phyloP scores from a whole-genome alignment of 2,329 filamentous ascomycete species.

The Fusarium equiseti region DNA sequence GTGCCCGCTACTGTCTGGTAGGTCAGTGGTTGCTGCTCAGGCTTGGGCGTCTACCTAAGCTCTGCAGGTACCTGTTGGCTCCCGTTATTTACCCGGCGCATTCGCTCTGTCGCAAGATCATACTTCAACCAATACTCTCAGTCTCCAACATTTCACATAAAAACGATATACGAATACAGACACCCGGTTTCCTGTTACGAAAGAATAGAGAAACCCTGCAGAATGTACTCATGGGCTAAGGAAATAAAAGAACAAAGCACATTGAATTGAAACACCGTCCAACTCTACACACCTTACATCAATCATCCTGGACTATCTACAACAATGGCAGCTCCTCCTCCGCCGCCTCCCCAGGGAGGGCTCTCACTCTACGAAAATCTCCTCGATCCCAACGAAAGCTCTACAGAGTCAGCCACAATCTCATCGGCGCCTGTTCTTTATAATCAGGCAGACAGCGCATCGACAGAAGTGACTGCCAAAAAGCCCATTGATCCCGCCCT shows the following conservation, averaged over 20 bases:
- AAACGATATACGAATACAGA: neutral
- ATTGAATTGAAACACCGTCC: neutral
- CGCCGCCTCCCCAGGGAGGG: slow-evolving; percentile 59
- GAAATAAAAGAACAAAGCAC: neutral
- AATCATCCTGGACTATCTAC: neutral
- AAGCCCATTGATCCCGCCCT: slow-evolving; percentile 73
- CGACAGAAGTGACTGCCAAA: slow-evolving; percentile 64
- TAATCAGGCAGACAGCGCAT: slow-evolving; percentile 63
- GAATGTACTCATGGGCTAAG: neutral
- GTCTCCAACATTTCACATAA: neutral
- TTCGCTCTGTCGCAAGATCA: slow-evolving; percentile 7
- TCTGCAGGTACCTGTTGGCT: neutral
- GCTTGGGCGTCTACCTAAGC: neutral
- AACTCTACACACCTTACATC: neutral
- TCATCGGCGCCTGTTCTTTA: slow-evolving; percentile 82
- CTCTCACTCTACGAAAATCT: slow-evolving; percentile 89
- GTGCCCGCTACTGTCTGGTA: slow-evolving; percentile 10
- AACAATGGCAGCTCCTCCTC: slow-evolving; percentile 49
- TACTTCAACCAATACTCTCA: neutral
- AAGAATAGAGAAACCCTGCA: neutral
- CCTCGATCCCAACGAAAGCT: slow-evolving; percentile 69
- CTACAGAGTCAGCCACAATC: slow-evolving; percentile 70
- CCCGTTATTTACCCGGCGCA: slow-evolving; percentile 51
- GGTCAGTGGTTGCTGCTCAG: slow-evolving; percentile 4
- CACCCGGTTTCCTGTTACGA: neutral